A percentile compares a stretch with the other conserved stretches of the same genome.
phyloP scores from a whole-genome alignment of 2,329 filamentous ascomycete genomes.

The Ilyonectria robusta region DNA sequence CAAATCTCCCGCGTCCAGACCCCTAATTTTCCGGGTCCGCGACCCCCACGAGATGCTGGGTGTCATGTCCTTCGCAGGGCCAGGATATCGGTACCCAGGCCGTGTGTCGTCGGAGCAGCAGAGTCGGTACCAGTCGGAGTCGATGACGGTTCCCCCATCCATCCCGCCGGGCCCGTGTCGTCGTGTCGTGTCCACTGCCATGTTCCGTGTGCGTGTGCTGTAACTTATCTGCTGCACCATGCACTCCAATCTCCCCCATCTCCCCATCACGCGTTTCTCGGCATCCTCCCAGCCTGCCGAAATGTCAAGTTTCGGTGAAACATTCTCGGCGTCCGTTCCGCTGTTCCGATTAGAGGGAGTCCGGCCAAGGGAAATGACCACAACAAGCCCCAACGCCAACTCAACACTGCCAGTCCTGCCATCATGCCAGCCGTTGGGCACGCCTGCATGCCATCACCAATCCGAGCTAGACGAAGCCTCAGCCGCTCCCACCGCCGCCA shows the following conservation, averaged over 20 bases:
- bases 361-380: neutral
- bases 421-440: neutral
- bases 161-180: neutral
- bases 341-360: neutral
- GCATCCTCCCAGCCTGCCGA: neutral
- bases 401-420: neutral
- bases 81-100: neutral
- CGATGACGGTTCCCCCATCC: neutral
- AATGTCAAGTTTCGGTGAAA: neutral
- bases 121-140: neutral
- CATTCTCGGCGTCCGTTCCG: neutral
- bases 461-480: neutral
- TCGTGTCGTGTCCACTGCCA: neutral
- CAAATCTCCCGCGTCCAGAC: neutral
- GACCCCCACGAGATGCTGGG: neutral
- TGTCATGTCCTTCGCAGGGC: neutral
- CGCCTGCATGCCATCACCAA: neutral
- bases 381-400: neutral
- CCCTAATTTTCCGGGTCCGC: neutral
- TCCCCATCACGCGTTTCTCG: neutral
- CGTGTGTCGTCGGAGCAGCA: neutral
- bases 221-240: neutral
- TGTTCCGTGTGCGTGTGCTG: neutral
- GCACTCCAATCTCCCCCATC: neutral
- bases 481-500: constrained; percentile 3